Percentiles rank a stretch among this genome's conserved stretches.
Conservation (phyloP, 2,329 filamentous ascomycete species). For the Cladorrhinum sp. region DNA sequence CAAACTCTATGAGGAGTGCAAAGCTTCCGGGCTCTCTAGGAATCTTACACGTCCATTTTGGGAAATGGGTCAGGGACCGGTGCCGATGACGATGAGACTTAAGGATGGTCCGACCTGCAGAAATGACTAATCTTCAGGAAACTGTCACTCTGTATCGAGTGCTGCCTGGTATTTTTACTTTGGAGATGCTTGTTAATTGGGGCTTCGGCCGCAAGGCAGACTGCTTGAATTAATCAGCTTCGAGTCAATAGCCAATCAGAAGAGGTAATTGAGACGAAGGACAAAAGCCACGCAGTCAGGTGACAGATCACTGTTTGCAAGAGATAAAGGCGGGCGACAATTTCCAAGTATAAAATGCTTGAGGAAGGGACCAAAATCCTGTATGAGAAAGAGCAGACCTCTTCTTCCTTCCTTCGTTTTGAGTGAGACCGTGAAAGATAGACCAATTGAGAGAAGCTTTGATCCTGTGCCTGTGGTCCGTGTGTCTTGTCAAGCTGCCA, state of each 20-base stretch:
- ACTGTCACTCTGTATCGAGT: not conserved
- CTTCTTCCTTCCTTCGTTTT: not conserved
- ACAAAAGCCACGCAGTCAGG: not conserved
- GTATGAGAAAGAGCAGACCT: not conserved
- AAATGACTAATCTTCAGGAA: not conserved
- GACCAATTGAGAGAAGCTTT: not conserved
- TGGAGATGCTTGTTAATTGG: not conserved
- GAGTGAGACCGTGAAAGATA: not conserved
- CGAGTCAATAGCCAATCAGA: conserved; percentile 11
- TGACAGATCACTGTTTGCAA: conserved; percentile 6
- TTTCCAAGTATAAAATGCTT: not conserved
- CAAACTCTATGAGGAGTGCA: too few relatives aligned
- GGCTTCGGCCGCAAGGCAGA: conserved; percentile 19
- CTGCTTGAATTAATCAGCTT: conserved; percentile 18
- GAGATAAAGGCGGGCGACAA: not conserved
- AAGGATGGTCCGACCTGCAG: too few relatives aligned
- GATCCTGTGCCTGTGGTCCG: conserved; percentile 1
- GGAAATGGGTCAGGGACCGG: too few relatives aligned
- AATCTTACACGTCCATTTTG: too few relatives aligned
- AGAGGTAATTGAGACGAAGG: conserved; percentile 2
- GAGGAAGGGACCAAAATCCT: not conserved
- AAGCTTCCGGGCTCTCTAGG: too few relatives aligned
- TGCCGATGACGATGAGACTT: too few relatives aligned
- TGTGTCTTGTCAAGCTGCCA: conserved; percentile 3
- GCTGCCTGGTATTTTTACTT: not conserved